These are phyloP conservation scores for Mortierella sp. DNA, from an alignment of 371 early-diverging fungal species.

Conservation along the genomic window DNA sequence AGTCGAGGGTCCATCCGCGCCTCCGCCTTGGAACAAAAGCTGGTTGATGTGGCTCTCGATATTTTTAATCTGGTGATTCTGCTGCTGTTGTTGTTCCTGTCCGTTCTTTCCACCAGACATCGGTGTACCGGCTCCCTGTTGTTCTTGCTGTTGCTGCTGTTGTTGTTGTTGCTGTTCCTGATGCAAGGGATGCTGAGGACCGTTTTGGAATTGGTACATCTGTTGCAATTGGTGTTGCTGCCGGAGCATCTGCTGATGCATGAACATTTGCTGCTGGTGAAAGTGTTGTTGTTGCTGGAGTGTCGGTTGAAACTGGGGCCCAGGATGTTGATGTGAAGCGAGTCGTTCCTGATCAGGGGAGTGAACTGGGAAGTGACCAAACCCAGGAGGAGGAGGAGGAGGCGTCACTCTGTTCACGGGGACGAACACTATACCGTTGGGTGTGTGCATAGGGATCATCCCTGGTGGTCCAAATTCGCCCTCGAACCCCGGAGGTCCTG, in stretches of 20 bases:
- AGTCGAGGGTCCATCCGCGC: not conserved
- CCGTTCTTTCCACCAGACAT: not conserved
- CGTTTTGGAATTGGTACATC: constrained; percentile 17
- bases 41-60: constrained; percentile 53
- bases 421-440: constrained; percentile 29
- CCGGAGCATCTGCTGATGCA: constrained; percentile 38
- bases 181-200: constrained; percentile 13
- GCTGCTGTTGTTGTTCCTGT: not conserved
- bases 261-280: constrained; percentile 29
- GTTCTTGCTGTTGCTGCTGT: constrained; percentile 21
- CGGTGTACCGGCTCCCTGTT: not conserved
- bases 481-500: constrained; percentile 28
- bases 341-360: constrained; percentile 15
- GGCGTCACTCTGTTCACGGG: constrained; percentile 36
- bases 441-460: constrained; percentile 29
- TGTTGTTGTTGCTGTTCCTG: constrained; percentile 22
- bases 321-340: constrained; percentile 7
- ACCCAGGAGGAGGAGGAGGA: constrained; percentile 29
- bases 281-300: constrained; percentile 29
- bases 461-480: constrained; percentile 21
- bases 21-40: constrained; percentile 33
- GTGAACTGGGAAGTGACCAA: constrained; percentile 34
- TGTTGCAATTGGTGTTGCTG: constrained; percentile 29
- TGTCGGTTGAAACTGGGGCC: constrained; percentile 21
- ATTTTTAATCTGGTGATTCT: constrained; percentile 35